A percentile compares a stretch with the other conserved stretches of the same genome.
These are phyloP conservation scores for Cladobotryum protrusum DNA, from an alignment of 2,329 filamentous ascomycete species.

Conservation along the genomic window DNA sequence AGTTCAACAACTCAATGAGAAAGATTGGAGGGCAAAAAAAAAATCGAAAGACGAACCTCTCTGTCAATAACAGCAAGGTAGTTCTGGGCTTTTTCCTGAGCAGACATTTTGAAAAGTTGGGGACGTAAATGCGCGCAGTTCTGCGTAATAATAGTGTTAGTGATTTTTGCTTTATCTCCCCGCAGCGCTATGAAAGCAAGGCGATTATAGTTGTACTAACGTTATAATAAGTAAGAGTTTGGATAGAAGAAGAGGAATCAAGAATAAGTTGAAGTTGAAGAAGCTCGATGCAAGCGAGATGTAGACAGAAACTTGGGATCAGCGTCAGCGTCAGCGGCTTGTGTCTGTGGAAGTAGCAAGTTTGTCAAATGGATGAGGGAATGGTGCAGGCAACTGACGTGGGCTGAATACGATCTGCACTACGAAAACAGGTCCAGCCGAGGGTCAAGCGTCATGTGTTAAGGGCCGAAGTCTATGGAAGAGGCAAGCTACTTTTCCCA, in stretches of 20 bases:
- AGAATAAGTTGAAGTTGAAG: conserved; percentile 9
- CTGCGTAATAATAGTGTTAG: too few species aligned
- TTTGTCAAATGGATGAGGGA: conserved; percentile 13
- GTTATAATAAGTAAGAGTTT: conserved; percentile 4
- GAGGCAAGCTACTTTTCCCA: conserved; percentile 2
- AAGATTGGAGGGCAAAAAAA: background rate
- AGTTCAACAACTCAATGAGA: background rate
- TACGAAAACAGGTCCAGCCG: conserved; percentile 6
- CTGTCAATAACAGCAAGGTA: conserved; percentile 75
- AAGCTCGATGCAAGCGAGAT: conserved; percentile 4
- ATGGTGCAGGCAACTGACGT: conserved; percentile 13
- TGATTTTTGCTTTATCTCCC: too few species aligned
- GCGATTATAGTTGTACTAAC: too few species aligned
- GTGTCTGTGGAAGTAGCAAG: conserved; percentile 20
- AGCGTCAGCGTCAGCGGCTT: conserved; percentile 24
- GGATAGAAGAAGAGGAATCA: conserved; percentile 17
- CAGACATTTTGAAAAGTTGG: conserved; percentile 40
- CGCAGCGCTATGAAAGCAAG: too few species aligned
- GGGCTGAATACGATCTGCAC: conserved; percentile 11
- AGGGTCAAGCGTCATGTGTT: conserved; percentile 1
- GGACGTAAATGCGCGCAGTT: too few species aligned
- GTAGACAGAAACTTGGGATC: conserved; percentile 21
- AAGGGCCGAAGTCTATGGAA: conserved; percentile 6
- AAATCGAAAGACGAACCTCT: conserved; percentile 55
- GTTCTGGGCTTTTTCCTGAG: conserved; percentile 70